A percentile compares a stretch with the other conserved stretches of the same genome.
These are phyloP conservation scores for Torrubiellomyces zombiae DNA, from an alignment of 2,329 filamentous ascomycete species.

Conservation along the genomic window DNA sequence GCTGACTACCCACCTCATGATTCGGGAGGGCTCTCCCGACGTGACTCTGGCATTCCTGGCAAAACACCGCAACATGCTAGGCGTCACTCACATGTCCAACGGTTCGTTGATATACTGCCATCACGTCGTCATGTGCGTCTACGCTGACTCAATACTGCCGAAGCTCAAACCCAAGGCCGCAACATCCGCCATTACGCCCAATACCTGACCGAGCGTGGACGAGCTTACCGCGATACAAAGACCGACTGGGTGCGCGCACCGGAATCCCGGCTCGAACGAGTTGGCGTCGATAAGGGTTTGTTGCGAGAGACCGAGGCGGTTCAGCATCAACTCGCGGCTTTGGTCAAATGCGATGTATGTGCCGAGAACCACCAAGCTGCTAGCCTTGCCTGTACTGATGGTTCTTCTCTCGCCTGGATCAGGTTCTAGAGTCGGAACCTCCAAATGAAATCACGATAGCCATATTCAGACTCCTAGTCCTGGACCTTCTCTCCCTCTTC, in stretches of 20 bases:
- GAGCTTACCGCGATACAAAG: slow-evolving; percentile 68
- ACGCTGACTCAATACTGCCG: neutral
- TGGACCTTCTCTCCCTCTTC: slow-evolving; percentile 80
- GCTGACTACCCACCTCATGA: slow-evolving; percentile 94
- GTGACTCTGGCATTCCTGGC: slow-evolving; percentile 75
- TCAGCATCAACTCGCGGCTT: slow-evolving; percentile 69
- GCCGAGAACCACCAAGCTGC: too few relatives aligned
- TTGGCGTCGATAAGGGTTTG: slow-evolving; percentile 82
- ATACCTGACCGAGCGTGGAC: slow-evolving; percentile 70
- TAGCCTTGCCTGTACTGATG: neutral
- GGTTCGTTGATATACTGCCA: slow-evolving; percentile 46
- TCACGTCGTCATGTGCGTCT: too few relatives aligned
- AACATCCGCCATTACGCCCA: slow-evolving; percentile 87
- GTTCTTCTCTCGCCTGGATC: slow-evolving; percentile 4
- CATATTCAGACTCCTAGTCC: slow-evolving; percentile 77
- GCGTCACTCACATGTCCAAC: slow-evolving; percentile 82
- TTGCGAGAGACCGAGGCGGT: slow-evolving; percentile 82
- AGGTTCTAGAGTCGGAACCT: slow-evolving; percentile 74
- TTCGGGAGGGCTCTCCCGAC: slow-evolving; percentile 81
- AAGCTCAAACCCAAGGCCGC: slow-evolving; percentile 83
- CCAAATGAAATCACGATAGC: slow-evolving; percentile 96
- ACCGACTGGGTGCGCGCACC: slow-evolving; percentile 78
- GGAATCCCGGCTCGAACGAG: slow-evolving; percentile 66
- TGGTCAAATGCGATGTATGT: slow-evolving; percentile 80
- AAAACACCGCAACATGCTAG: slow-evolving; percentile 65